Evolutionary conservation across 2,329 filamentous ascomycete genomes (phyloP).

Genomic region (Ceratocystis destructans): DNA sequence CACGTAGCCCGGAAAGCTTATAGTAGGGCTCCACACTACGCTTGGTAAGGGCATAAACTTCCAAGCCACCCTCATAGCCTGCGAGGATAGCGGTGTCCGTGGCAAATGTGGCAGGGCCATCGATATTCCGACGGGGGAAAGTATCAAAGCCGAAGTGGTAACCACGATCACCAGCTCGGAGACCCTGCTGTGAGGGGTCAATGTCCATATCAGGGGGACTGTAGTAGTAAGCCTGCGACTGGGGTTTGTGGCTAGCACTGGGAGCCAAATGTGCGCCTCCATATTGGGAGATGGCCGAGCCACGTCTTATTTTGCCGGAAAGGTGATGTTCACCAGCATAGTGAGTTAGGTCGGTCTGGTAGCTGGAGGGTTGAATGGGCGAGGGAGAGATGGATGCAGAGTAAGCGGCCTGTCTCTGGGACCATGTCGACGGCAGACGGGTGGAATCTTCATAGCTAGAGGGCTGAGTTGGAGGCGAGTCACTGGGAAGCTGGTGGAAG

Average conservation of each 20-base stretch:
- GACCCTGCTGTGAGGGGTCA: conserved; percentile 43
- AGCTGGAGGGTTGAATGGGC: conserved; percentile 35
- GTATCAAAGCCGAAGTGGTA: conserved; percentile 74
- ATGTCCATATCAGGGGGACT: conserved; percentile 61
- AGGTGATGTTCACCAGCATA: conserved; percentile 22
- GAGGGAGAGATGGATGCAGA: conserved; percentile 23
- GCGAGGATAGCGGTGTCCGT: conserved; percentile 56
- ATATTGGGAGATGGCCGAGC: conserved; percentile 30
- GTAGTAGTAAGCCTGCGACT: conserved; percentile 66
- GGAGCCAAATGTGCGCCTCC: conserved; percentile 39
- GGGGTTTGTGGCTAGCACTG: conserved; percentile 50
- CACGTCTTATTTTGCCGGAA: not conserved
- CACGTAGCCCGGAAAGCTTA: conserved; percentile 61
- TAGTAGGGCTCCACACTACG: conserved; percentile 57
- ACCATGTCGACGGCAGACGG: not conserved
- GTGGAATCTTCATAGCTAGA: conserved; percentile 36
- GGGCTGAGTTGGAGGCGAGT: conserved; percentile 40
- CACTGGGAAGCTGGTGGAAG: conserved; percentile 37
- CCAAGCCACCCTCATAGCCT: conserved; percentile 67
- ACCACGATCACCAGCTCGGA: conserved; percentile 52
- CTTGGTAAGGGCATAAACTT: conserved; percentile 60
- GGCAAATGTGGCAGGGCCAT: conserved; percentile 28
- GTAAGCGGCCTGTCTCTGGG: not conserved
- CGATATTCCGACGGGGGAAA: conserved; percentile 33
- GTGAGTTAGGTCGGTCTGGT: conserved; percentile 34